Conservation (phyloP, 441 rosid species). For the Gossypium davidsonii region DNA sequence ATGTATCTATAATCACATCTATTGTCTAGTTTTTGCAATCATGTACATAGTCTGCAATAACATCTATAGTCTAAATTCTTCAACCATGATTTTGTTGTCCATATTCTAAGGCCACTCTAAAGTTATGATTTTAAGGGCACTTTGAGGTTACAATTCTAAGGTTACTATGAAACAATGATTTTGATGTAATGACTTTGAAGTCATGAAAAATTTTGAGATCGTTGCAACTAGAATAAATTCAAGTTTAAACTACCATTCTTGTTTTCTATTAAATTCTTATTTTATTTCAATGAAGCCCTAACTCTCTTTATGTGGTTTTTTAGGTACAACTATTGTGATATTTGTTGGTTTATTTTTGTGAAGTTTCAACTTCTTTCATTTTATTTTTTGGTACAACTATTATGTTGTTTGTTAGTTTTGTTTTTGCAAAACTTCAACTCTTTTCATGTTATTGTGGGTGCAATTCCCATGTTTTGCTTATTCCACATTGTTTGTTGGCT, state of each 20-base stretch:
- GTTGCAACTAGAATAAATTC: not conserved
- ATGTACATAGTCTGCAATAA: not conserved
- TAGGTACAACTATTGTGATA: not conserved
- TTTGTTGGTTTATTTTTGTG: not conserved
- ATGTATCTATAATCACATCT: not conserved
- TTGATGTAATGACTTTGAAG: not conserved
- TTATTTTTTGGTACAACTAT: not conserved
- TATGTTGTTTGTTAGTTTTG: not conserved
- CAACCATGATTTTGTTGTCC: not conserved
- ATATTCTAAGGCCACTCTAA: not conserved
- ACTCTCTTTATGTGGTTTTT: not conserved
- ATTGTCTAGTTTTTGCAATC: not conserved
- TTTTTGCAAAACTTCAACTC: not conserved
- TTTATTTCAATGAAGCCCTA: not conserved
- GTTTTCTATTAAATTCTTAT: not conserved
- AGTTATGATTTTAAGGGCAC: not conserved
- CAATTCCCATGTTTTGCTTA: not conserved
- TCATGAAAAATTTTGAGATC: not conserved
- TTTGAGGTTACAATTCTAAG: not conserved
- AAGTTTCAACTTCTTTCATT: not conserved
- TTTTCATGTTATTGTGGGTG: not conserved
- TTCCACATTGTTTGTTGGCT: not conserved
- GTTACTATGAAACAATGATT: not conserved
- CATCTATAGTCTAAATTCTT: not conserved
- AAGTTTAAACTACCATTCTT: not conserved